phyloP scores from a whole-genome alignment of 352 stramenopile genomes.

The Phytophthora sp. region DNA sequence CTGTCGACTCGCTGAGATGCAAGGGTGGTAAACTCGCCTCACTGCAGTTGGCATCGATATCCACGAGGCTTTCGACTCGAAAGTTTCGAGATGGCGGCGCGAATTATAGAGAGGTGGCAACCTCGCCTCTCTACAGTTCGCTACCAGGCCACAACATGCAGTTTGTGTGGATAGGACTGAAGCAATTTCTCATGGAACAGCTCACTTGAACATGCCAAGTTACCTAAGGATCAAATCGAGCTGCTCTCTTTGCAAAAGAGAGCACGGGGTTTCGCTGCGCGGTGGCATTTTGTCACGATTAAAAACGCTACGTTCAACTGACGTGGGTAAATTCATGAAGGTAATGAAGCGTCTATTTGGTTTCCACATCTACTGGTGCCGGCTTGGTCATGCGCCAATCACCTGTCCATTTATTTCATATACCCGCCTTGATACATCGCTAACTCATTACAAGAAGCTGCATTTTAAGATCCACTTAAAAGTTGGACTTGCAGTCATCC shows the following conservation, averaged over 20 bases:
- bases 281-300: background rate
- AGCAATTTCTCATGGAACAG: too few relatives aligned
- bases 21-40: constrained; percentile 3
- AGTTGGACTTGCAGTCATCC: constrained; percentile 29
- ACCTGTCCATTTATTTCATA: constrained; percentile 27
- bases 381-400: background rate
- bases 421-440: constrained; percentile 20
- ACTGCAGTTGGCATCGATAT: background rate
- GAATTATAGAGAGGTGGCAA: constrained; percentile 17
- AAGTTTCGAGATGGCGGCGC: background rate
- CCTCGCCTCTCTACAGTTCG: too few relatives aligned
- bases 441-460: constrained; percentile 13
- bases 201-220: constrained; percentile 11
- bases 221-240: constrained; percentile 8
- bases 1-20: too few relatives aligned
- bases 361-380: constrained; percentile 21
- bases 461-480: constrained; percentile 17
- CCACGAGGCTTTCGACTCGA: too few relatives aligned
- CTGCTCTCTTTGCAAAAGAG: too few relatives aligned
- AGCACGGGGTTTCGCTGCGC: constrained; percentile 10
- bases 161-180: constrained; percentile 19
- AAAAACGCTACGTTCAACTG: background rate
- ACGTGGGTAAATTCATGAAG: too few relatives aligned
- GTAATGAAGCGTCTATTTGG: constrained; percentile 26
- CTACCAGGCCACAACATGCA: too few relatives aligned